Conservation (phyloP, 129 eudicot species). For the Tagetes erecta region DNA sequence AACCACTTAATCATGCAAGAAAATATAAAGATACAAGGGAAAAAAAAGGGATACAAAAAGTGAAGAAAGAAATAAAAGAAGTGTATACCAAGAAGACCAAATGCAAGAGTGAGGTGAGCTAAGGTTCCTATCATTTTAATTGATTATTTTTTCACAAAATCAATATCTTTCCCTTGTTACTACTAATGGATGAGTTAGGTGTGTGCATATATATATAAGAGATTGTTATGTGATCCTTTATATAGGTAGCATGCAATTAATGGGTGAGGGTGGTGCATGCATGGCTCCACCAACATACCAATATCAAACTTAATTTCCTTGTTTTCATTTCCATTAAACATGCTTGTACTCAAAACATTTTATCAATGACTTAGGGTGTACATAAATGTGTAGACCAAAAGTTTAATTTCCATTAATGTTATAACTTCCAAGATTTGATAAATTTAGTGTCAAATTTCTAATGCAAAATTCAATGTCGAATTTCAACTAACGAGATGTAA, state of each 20-base stretch:
- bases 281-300: conserved; percentile 12
- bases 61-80: not conserved
- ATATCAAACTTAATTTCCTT: no score
- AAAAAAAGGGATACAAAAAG: no score
- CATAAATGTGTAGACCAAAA: no score
- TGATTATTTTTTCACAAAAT: not conserved
- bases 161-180: conserved; percentile 9
- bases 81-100: conserved; percentile 40
- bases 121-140: conserved; percentile 21
- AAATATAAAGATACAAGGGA: not conserved
- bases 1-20: not conserved
- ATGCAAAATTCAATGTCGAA: no score
- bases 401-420: no score
- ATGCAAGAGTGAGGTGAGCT: conserved; percentile 40
- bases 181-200: not conserved
- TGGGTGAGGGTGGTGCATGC: not conserved
- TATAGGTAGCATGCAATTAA: conserved; percentile 35
- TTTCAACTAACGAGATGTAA: no score
- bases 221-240: conserved; percentile 30
- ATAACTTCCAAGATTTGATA: no score
- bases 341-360: no score
- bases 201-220: conserved; percentile 6
- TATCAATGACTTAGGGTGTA: no score
- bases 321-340: no score
- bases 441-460: no score